phyloP scores from a whole-genome alignment of 768 basidiomycete genomes.

The Plicaturopsis crispa region DNA sequence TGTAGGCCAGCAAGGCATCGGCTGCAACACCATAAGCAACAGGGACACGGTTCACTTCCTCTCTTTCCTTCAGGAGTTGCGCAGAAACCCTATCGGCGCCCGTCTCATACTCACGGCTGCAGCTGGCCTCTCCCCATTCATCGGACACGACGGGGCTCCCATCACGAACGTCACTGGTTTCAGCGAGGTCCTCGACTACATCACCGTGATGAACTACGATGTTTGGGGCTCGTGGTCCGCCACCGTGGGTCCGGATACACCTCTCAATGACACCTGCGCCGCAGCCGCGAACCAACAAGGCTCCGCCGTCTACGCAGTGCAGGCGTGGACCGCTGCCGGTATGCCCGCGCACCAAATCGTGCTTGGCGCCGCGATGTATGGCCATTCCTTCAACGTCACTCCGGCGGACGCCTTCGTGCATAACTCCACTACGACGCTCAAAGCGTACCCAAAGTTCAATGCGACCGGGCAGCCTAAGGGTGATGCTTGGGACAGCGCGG shows the following conservation, averaged over 20 bases:
- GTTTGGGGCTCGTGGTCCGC: constrained; percentile 45
- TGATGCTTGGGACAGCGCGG: constrained; percentile 49
- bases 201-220: constrained; percentile 67
- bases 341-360: constrained; percentile 67
- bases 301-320: constrained; percentile 69
- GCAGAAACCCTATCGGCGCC: constrained; percentile 38
- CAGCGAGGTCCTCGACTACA: constrained; percentile 58
- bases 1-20: constrained; percentile 55
- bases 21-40: constrained; percentile 55
- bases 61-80: constrained; percentile 63
- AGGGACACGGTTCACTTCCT: constrained; percentile 75
- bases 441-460: constrained; percentile 48
- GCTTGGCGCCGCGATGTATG: constrained; percentile 80
- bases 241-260: constrained; percentile 74
- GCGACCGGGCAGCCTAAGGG: constrained; percentile 34
- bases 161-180: constrained; percentile 66
- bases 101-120: constrained; percentile 68
- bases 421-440: constrained; percentile 30
- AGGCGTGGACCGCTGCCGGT: constrained; percentile 69
- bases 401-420: constrained; percentile 28
- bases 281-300: constrained; percentile 50
- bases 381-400: constrained; percentile 58
- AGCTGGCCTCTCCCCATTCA: constrained; percentile 58
- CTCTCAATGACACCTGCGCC: constrained; percentile 73
- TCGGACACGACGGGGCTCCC: constrained; percentile 50